Percentiles rank a stretch among this genome's conserved stretches.
Evolutionary conservation across 1,284 basidiomycete species (phyloP).

Genomic region (Cerrena zonata): DNA sequence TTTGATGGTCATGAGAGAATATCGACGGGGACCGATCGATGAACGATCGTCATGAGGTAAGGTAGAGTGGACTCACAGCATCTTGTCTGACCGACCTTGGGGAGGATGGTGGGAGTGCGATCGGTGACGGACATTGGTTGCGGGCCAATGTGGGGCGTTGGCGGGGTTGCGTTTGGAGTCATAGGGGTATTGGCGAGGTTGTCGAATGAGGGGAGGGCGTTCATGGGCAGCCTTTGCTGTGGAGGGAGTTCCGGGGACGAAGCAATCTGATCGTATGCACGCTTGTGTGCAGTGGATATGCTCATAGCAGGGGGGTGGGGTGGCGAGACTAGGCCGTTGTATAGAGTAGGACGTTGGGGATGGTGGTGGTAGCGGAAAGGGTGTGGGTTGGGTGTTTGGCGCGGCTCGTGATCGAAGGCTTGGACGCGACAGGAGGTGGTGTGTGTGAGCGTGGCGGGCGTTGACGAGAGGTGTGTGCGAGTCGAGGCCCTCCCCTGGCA

Average conservation of each 20-base stretch:
- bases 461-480: constrained; percentile 15
- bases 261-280: constrained; percentile 31
- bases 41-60: constrained; percentile 27
- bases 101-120: constrained; percentile 30
- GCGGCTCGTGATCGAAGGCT: background rate
- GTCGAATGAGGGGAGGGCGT: constrained; percentile 33
- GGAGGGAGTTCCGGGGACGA: constrained; percentile 27
- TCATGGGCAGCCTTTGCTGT: constrained; percentile 20
- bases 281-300: constrained; percentile 37
- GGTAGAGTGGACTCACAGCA: constrained; percentile 51
- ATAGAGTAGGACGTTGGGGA: too few relatives aligned
- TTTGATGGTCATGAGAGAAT: constrained; percentile 15
- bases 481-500: too few relatives aligned
- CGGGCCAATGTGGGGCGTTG: constrained; percentile 14
- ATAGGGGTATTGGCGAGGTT: constrained; percentile 19
- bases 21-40: constrained; percentile 26
- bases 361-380: constrained; percentile 18
- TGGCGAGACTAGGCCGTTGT: constrained; percentile 16
- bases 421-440: background rate
- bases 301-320: constrained; percentile 32
- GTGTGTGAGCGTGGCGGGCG: constrained; percentile 6
- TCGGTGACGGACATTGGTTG: constrained; percentile 18
- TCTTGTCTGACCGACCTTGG: constrained; percentile 63
- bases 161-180: constrained; percentile 8
- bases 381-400: constrained; percentile 14